Evolutionary conservation across 257 asterid species (phyloP), one percentile per base, ranked within the genome.

Genomic region (Buddleja alternifolia): DNA sequence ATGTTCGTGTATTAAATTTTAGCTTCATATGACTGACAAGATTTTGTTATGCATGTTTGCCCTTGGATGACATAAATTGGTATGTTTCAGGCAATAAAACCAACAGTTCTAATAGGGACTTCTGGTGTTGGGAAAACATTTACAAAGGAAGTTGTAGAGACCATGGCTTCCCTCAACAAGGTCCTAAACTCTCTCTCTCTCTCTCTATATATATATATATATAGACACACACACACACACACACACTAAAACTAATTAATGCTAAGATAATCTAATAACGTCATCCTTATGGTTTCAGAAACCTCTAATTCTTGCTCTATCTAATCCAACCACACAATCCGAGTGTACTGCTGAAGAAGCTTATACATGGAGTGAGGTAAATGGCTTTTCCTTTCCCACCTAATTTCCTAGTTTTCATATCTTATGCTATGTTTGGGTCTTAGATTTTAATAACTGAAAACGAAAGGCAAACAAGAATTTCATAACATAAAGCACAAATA

Each of bases 311-410:
- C 83, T 92, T 58, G 90, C 98, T 73, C 78, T 92, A 40, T 92
- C 98, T 10, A 92, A 92, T 69, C 98, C 98, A 60, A 92, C 98
- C 66, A 83, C 98, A 44, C 98, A 92, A 75, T 72, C 96, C 4
- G 98, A 92, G 76, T 92, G 98, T 60, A 92, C 98, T 32, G 98
- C 98, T 53, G 95, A 92, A 76, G 98, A 92, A 75, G 98, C 96
- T 62, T 92, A 89, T 66, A 77, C 87, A 45, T 92, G 95, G 94
- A 89, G 77, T 67, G 82, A 87, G 95, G 97, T 92, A 78, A 73
- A 66, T 63, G 57, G 59, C 11, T 20, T 52, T 39, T n/a, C 3
- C 34, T 16, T 42, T 39, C 19, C 16, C 61, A 39, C 34, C 2
- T 8, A 0, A 32, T 6, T 47, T 55, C 36, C 16, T 34, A 19